Conservation (phyloP, 306 rosid genomes). For the Rosa persica region DNA sequence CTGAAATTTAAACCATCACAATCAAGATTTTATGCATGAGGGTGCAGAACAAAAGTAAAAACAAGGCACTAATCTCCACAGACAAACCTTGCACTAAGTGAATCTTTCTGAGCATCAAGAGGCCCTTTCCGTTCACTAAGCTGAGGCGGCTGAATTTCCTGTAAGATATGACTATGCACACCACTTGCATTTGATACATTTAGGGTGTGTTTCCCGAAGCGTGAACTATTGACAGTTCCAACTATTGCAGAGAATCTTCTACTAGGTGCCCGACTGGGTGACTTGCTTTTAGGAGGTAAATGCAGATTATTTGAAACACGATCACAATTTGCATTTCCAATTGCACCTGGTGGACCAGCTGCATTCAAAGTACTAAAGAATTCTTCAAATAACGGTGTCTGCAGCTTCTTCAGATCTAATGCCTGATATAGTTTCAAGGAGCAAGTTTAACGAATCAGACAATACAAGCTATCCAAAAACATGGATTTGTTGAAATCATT, state of each 20-base stretch:
- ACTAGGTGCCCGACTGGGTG: constrained; percentile 51
- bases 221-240: constrained; percentile 36
- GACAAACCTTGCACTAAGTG: constrained; percentile 53
- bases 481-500: neutral
- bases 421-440: constrained; percentile 52
- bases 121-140: constrained; percentile 55
- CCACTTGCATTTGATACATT: constrained; percentile 39
- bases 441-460: constrained; percentile 10
- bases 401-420: constrained; percentile 78
- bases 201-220: constrained; percentile 47
- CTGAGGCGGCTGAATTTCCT: constrained; percentile 79
- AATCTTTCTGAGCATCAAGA: constrained; percentile 44
- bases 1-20: constrained; percentile 38
- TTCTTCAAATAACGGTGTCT: constrained; percentile 84
- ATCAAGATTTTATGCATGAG: neutral
- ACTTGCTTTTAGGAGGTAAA: constrained; percentile 57
- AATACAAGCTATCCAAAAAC: neutral
- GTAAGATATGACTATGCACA: constrained; percentile 53
- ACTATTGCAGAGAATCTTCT: constrained; percentile 61
- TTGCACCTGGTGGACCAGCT: constrained; percentile 39
- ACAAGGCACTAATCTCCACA: constrained; percentile 20
- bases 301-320: constrained; percentile 41
- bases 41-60: constrained; percentile 19
- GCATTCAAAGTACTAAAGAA: constrained; percentile 60
- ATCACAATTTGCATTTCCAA: constrained; percentile 40